These are phyloP conservation scores for Erodium maritimum DNA, from an alignment of 345 rosid species.

Conservation along the genomic window DNA sequence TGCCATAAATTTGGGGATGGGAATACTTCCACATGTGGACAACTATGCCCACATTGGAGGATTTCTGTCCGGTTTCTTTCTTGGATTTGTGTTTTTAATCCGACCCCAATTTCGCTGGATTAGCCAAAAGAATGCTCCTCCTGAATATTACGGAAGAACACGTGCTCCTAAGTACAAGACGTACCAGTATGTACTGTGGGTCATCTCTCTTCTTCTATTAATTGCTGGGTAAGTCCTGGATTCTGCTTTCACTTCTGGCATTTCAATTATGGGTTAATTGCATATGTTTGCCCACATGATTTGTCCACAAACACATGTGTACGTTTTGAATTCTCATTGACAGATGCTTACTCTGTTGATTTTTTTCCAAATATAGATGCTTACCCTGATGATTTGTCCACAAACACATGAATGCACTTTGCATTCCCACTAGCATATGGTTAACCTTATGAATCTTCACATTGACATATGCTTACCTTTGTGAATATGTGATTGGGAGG, in stretches of 20 bases:
- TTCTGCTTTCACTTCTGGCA: neutral
- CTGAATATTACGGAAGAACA: slow-evolving; percentile 20
- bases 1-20: slow-evolving; percentile 58
- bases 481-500: too few species aligned
- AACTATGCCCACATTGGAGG: slow-evolving; percentile 98
- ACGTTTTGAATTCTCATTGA: too few species aligned
- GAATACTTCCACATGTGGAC: slow-evolving; percentile 90
- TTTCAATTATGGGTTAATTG: too few species aligned
- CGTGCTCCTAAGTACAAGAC: slow-evolving; percentile 58
- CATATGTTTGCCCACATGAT: too few species aligned
- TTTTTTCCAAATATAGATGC: too few species aligned
- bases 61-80: slow-evolving; percentile 76
- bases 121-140: slow-evolving; percentile 43
- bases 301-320: too few species aligned
- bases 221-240: slow-evolving; percentile 41
- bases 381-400: too few species aligned
- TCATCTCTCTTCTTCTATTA: slow-evolving; percentile 36
- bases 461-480: too few species aligned
- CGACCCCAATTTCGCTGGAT: slow-evolving; percentile 89
- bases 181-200: slow-evolving; percentile 65
- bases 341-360: too few species aligned
- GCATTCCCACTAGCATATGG: too few species aligned
- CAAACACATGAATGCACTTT: too few species aligned
- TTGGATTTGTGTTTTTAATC: slow-evolving; percentile 77
- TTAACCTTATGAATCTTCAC: too few species aligned